These are phyloP conservation scores for Diaporthe sp. DNA, from an alignment of 2,329 filamentous ascomycete genomes.

Conservation along the genomic window DNA sequence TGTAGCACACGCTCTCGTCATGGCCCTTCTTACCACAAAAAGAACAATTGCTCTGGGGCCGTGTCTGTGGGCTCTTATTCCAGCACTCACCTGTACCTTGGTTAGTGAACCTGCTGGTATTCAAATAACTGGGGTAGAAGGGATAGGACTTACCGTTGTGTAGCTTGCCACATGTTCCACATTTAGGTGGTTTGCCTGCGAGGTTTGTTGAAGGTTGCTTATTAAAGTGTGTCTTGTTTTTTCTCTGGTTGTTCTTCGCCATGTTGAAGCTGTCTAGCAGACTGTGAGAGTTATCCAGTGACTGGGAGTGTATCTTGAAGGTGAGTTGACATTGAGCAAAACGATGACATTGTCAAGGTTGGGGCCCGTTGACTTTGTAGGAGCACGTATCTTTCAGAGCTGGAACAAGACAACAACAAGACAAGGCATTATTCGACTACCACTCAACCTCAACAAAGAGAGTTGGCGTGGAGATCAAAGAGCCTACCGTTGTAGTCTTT, in stretches of 20 bases:
- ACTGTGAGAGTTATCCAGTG: not conserved
- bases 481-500: not conserved
- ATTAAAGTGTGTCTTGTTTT: not conserved
- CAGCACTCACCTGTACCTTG: not conserved
- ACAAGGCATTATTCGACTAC: conserved; percentile 2
- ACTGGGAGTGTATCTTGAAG: not conserved
- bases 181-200: not conserved
- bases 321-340: not conserved
- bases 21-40: conserved; percentile 16
- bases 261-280: not conserved
- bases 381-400: not conserved
- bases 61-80: not conserved
- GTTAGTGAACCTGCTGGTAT: not conserved
- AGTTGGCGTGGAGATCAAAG: not conserved
- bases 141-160: not conserved
- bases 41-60: not conserved
- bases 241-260: not conserved
- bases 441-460: not conserved
- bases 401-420: not conserved
- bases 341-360: not conserved
- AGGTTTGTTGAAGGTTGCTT: not conserved
- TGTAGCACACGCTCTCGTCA: not conserved
- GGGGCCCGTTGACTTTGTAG: not conserved
- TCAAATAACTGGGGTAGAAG: no score
- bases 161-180: not conserved